A percentile compares a stretch with the other conserved stretches of the same genome.
Evolutionary conservation across 257 asterid genomes (phyloP).

Genomic region (Verbascum thapsus): DNA sequence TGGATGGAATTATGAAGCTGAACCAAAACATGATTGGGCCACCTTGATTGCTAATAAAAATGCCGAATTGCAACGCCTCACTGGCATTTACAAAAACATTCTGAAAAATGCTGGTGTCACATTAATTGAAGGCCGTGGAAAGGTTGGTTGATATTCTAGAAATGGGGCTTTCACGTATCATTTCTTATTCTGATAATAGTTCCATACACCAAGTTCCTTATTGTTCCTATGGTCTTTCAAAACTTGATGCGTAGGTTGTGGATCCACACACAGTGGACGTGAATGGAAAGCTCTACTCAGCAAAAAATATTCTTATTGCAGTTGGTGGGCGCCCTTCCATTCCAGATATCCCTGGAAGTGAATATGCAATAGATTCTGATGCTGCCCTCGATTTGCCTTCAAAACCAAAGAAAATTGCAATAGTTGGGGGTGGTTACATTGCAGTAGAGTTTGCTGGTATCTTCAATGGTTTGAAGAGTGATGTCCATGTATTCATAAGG

Average conservation of each 20-base stretch:
- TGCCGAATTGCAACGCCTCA: slow-evolving; percentile 88
- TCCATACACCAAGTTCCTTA: neutral
- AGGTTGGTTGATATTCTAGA: slow-evolving; percentile 53
- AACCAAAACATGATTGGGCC: slow-evolving; percentile 95
- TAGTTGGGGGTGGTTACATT: slow-evolving; percentile 96
- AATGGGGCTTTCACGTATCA: neutral
- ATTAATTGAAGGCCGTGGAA: slow-evolving; percentile 91
- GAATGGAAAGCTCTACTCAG: slow-evolving; percentile 81
- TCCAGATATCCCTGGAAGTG: slow-evolving; percentile 95
- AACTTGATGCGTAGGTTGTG: slow-evolving; percentile 56
- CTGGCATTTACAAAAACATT: slow-evolving; percentile 82
- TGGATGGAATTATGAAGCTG: slow-evolving; percentile 87
- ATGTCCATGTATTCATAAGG: slow-evolving; percentile 91
- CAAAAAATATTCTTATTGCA: slow-evolving; percentile 84
- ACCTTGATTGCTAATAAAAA: slow-evolving; percentile 91
- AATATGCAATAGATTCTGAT: slow-evolving; percentile 89
- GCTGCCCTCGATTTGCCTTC: slow-evolving; percentile 95
- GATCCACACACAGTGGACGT: slow-evolving; percentile 91
- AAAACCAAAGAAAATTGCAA: slow-evolving; percentile 82
- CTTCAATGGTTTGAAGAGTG: slow-evolving; percentile 83
- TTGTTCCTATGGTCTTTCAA: slow-evolving; percentile 16
- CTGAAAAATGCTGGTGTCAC: slow-evolving; percentile 74
- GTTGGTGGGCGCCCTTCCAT: slow-evolving; percentile 98
- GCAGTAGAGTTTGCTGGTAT: slow-evolving; percentile 99
- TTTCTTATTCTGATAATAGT: slow-evolving; percentile 2